Evolutionary conservation across 2,329 filamentous ascomycete species (phyloP), one percentile per base, ranked within the genome.

Genomic region (Monosporascus sp.): DNA sequence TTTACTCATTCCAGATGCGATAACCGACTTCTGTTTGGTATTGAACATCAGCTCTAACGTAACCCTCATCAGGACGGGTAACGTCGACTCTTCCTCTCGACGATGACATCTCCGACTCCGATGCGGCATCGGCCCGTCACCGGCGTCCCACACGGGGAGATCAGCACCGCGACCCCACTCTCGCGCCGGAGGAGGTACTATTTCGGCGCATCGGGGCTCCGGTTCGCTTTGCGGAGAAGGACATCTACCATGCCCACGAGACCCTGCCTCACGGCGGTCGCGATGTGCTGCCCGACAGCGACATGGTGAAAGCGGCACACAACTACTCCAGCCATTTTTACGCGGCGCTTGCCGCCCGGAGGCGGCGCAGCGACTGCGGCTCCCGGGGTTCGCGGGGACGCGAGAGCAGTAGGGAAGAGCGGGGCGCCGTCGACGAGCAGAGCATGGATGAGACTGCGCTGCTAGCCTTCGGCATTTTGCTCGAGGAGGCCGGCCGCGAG

Each of bases 371-470:
- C 26, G 48, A 56, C 38, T 27, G 31, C 22, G 20, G 26, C 26
- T 37, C 47, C 19, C 35, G 41, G 40, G 51, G 11, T 35, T 35
- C 31, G 31, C 31, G 14, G 31, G 31, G 31, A 35, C 11, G 11
- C 11, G 31, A 35, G 31, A 35, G 31, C 11, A 35, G 11, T 17
- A 44, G 20, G 41, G 41, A 14, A 20, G 41, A 46, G 14, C 38
- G 58, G 7, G 59, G 65, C 31, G 68, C 67, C 50, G 62, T 78
- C 38, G 76, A 81, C 55, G 77, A 81, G 65, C 68, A 78, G 58
- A 88, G 83, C 67, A 82, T 93, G 80, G 87, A 93, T 64, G 89
- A 90, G 72, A 90, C 87, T 16, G 88, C 88, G 4, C 74, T 93
- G 54, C 72, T 93, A 51, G 87, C 88, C 1, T 76, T 93, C 63